Conservation (phyloP, 257 asterid species). For the Ocimum tenuiflorum region DNA sequence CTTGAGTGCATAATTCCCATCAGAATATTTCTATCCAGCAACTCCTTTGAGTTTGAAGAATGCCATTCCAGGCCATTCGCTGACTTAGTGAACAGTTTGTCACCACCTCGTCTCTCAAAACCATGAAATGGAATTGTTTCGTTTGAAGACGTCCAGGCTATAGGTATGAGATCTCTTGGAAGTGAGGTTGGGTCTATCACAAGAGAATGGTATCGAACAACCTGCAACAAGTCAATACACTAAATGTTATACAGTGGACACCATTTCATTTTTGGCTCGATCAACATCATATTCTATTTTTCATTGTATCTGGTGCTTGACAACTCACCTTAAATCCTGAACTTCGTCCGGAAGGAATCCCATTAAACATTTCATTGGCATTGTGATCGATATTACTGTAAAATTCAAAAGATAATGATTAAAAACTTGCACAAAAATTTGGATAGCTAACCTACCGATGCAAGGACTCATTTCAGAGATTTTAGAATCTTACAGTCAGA, state of each 20-base stretch:
- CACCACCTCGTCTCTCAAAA: slow-evolving; percentile 31
- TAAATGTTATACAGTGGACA: slow-evolving; percentile 22
- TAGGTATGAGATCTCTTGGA: slow-evolving; percentile 81
- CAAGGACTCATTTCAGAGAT: neutral
- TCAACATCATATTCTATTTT: neutral
- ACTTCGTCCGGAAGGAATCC: slow-evolving; percentile 71
- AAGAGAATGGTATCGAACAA: slow-evolving; percentile 93
- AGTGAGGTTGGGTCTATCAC: slow-evolving; percentile 76
- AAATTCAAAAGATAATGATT: slow-evolving; percentile 11
- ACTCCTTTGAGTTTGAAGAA: slow-evolving; percentile 30
- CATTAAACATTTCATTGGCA: slow-evolving; percentile 61
- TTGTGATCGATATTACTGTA: slow-evolving; percentile 80
- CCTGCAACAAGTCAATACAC: slow-evolving; percentile 41
- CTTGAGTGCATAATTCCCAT: slow-evolving; percentile 93
- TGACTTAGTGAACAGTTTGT: slow-evolving; percentile 20
- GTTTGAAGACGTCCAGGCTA: slow-evolving; percentile 80
- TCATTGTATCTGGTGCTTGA: neutral
- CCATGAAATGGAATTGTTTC: slow-evolving; percentile 54
- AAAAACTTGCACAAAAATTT: neutral
- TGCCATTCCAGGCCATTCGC: slow-evolving; percentile 27
- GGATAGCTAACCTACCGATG: neutral
- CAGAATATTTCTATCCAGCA: slow-evolving; percentile 44
- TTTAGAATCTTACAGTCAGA: neutral
- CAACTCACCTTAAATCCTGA: slow-evolving; percentile 84
- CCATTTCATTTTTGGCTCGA: slow-evolving; percentile 21